Evolutionary conservation across 345 rosid species (phyloP), one percentile per base, ranked within the genome.

Genomic region (Eutrema heterophyllum): DNA sequence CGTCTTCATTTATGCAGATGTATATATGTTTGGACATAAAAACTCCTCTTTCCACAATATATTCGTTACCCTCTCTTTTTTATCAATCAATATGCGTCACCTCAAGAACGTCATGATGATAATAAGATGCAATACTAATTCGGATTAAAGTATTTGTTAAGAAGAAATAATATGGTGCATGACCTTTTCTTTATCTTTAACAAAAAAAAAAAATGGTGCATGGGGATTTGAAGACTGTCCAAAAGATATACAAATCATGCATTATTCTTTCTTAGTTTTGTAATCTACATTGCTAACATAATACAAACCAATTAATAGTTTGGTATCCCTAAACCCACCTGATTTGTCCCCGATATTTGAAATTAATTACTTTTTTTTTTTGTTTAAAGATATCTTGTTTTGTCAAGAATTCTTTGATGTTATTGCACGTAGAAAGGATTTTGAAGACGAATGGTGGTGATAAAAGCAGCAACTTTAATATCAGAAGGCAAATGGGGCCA

Each of bases 11-110:
- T 75, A 41, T 51, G 74, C 74, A 60, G 21, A 21, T 39, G 39
- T 63, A 15, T 30, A 5, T 24, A 36, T 75, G 64, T 69, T 53
- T 76, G 65, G 64, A 36, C 69, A 10, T 59, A 46, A 63, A 60
- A 13, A 53, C 44, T 38, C 51, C 50, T 48, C 38, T 61, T 62
- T 68, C 64, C 41, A 36, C 56, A 60, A 10, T 39, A 49, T 7
- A 59, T 57, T 65, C 65, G 7, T 39, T 48, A 46, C 24, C 26
- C 33, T 33, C 15, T 56, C 66, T 29, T 74, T 67, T 67, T 50
- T 73, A 58, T 59, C 38, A 67, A 32, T 74, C 55, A 59, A 8
- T 41, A 49, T 32, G 40, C 45, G 68, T 75, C 79, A 60, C 68
- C 62, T 67, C 61, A 56, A 36, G 7, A 56, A 56, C n/a, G 45